phyloP scores from a whole-genome alignment of 805 yeast genomes.

The Sugiyamaella floridensis region DNA sequence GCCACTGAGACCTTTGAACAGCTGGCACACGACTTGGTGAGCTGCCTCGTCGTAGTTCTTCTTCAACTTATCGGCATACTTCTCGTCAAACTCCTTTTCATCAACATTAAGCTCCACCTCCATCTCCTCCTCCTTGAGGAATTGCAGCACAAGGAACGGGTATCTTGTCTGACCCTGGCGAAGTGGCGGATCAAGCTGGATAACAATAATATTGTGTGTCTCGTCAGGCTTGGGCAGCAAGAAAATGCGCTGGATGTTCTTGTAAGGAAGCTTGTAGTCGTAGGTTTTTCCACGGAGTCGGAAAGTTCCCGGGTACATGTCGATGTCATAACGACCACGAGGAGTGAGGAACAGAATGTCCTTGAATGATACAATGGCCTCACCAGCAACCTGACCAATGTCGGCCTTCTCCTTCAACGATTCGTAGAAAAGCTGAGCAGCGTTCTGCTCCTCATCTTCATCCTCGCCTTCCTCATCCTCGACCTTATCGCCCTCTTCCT shows the following conservation, averaged over 20 bases:
- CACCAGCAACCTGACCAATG: slow-evolving; percentile 90
- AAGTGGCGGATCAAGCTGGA: slow-evolving; percentile 93
- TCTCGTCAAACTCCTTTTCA: slow-evolving; percentile 70
- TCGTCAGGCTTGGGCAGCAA: slow-evolving; percentile 94
- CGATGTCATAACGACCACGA: slow-evolving; percentile 97
- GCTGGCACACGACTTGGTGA: slow-evolving; percentile 78
- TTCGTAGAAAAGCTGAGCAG: slow-evolving; percentile 84
- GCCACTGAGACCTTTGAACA: slow-evolving; percentile 84
- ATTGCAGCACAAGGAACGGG: slow-evolving; percentile 85
- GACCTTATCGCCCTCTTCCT: slow-evolving; percentile 28
- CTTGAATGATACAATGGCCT: slow-evolving; percentile 86
- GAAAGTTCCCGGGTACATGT: slow-evolving; percentile 79
- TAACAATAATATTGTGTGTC: slow-evolving; percentile 74
- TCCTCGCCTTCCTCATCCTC: slow-evolving; percentile 34
- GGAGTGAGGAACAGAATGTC: slow-evolving; percentile 93
- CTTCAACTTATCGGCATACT: slow-evolving; percentile 69
- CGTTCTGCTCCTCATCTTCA: slow-evolving; percentile 44
- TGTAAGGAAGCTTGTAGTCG: slow-evolving; percentile 89
- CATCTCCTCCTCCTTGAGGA: slow-evolving; percentile 81
- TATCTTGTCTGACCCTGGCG: slow-evolving; percentile 98
- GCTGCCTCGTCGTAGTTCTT: slow-evolving; percentile 74
- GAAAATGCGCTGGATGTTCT: slow-evolving; percentile 83
- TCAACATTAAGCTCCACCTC: slow-evolving; percentile 82
- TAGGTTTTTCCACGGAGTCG: slow-evolving; percentile 95
- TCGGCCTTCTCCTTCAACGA: slow-evolving; percentile 88